A percentile compares a stretch with the other conserved stretches of the same genome.
These are phyloP conservation scores for Aspergillus olivimuriae DNA, from an alignment of 495 filamentous ascomycete genomes.

Conservation along the genomic window DNA sequence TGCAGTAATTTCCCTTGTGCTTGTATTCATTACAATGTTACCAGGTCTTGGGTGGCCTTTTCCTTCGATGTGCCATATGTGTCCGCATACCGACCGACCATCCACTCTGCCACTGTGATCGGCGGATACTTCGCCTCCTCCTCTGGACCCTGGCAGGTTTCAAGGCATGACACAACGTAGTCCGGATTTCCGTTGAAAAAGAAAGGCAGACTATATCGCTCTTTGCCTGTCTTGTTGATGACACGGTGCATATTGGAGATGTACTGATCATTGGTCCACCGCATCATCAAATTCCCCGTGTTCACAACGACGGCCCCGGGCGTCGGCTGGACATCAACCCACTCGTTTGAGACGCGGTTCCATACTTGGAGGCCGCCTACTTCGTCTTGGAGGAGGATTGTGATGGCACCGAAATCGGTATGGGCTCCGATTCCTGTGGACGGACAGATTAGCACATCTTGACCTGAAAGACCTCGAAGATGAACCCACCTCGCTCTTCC, in stretches of 20 bases:
- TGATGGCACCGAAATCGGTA: constrained; percentile 45
- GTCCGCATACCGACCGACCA: constrained; percentile 19
- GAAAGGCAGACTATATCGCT: constrained; percentile 22
- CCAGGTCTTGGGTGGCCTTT: neutral
- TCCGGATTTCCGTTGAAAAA: constrained; percentile 27
- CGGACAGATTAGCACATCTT: too few species aligned
- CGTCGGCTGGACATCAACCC: constrained; percentile 27
- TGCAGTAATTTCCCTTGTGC: too few species aligned
- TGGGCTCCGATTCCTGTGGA: constrained; percentile 43
- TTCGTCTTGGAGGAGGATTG: constrained; percentile 37
- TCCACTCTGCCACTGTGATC: constrained; percentile 23
- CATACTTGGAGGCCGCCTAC: constrained; percentile 39
- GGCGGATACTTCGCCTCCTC: constrained; percentile 18
- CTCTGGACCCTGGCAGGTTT: constrained; percentile 10
- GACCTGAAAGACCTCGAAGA: too few species aligned
- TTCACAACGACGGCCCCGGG: constrained; percentile 42
- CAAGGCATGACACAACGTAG: constrained; percentile 15
- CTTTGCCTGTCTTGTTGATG: constrained; percentile 20
- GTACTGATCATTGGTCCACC: constrained; percentile 25
- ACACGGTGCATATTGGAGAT: constrained; percentile 27
- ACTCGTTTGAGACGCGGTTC: constrained; percentile 21
- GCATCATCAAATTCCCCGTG: constrained; percentile 39
- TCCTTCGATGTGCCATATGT: constrained; percentile 13
- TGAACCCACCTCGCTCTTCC: constrained; percentile 1
- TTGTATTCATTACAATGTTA: too few species aligned